These are phyloP conservation scores for Piper longum DNA, from an alignment of 164 flowering plant genomes.

Conservation along the genomic window DNA sequence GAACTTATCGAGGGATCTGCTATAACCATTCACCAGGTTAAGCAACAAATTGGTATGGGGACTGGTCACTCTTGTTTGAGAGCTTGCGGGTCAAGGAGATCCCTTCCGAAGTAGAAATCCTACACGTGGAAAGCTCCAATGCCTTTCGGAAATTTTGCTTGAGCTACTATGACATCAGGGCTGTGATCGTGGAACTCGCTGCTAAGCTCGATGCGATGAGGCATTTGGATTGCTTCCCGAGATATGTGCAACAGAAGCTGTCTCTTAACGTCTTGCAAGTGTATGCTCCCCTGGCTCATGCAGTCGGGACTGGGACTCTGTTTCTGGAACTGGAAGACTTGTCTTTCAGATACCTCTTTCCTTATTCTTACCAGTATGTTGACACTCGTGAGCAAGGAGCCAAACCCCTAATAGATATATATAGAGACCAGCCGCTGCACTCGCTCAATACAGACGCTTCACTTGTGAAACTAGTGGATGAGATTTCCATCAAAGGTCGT, in stretches of 20 bases:
- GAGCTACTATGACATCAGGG: slow-evolving; percentile 69
- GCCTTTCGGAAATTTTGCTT: slow-evolving; percentile 71
- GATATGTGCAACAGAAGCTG: slow-evolving; percentile 52
- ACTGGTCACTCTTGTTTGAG: slow-evolving; percentile 75
- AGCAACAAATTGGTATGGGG: slow-evolving; percentile 41
- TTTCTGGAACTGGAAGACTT: slow-evolving; percentile 80
- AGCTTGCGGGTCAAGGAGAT: slow-evolving; percentile 46
- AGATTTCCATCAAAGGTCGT: slow-evolving; percentile 53
- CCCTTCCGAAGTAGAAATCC: slow-evolving; percentile 38
- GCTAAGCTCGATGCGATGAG: slow-evolving; percentile 74
- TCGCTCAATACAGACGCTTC: slow-evolving; percentile 34
- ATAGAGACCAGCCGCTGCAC: slow-evolving; percentile 45
- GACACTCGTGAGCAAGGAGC: slow-evolving; percentile 57
- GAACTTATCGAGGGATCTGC: slow-evolving; percentile 54
- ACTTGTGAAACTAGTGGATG: slow-evolving; percentile 41
- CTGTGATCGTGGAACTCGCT: slow-evolving; percentile 59
- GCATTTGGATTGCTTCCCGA: slow-evolving; percentile 61
- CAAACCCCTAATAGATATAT: slow-evolving; percentile 44
- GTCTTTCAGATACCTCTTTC: slow-evolving; percentile 67
- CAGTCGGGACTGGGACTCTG: slow-evolving; percentile 40
- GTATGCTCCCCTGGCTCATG: slow-evolving; percentile 81
- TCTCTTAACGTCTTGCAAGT: slow-evolving; percentile 70
- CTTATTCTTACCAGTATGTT: slow-evolving; percentile 64
- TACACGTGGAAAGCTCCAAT: slow-evolving; percentile 58
- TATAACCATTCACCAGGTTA: slow-evolving; percentile 34